Evolutionary conservation across 805 yeast species (phyloP), one percentile per base, ranked within the genome.

Genomic region (Monosporozyma yasuniensis): DNA sequence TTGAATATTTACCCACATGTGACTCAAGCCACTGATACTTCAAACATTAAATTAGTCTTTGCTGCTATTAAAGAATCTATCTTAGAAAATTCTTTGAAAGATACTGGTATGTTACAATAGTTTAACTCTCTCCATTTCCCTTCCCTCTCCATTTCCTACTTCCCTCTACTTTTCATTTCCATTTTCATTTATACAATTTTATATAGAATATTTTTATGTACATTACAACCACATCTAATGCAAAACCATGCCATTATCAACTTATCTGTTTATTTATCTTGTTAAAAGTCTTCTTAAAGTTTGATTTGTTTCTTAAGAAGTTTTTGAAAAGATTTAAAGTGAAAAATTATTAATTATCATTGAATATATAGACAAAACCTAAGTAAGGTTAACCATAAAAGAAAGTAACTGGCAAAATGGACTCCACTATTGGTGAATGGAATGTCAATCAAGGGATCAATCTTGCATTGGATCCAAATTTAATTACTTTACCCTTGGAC

Each of bases 11-110:
- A 85, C 60, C 96, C 96, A 11, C 95, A 89, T 66, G 85, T 89
- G 22, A 89, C 97, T 3, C 96, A 89, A 67, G 96, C 96, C 0
- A 89, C 96, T 0, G 96, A 89, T 64, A 89, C 96, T 6, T 81
- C 87, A 27, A 89, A 89, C 66, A 88, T 90, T 54, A 81, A 84
- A 61, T 70, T 88, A 59, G 96, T 89, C 5, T 83, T 86, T 69
- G 89, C 88, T 11, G 90, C 91, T 7, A 87, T 86, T 37, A 82
- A 81, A 59, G 93, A 86, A 62, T 84, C 89, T 3, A 81, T 86
- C 45, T 72, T 87, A 61, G 88, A 85, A 56, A 86, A 85, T 61
- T 73, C 85, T 18, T 74, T 86, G 56, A 80, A 80, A 63, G 91
- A 84, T 58, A 81, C 87, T 48, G 93, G 93, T 28, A 75, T 86